Evolutionary conservation across 768 basidiomycete species (phyloP).

Genomic region (Trametes cingulata): DNA sequence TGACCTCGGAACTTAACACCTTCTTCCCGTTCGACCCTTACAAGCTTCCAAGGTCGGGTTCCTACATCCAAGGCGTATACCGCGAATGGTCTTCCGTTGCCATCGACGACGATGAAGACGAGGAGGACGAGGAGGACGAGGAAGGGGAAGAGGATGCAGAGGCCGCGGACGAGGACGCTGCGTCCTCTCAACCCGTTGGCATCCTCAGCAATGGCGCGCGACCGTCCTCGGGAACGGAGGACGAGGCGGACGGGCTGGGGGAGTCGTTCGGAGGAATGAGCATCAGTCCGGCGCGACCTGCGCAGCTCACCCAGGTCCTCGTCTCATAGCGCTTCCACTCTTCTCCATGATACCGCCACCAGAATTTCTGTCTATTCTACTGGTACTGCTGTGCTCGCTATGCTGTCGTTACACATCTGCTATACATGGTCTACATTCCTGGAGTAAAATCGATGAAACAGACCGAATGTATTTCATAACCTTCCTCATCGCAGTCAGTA

Average conservation of each 20-base stretch:
- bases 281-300: slow-evolving; percentile 61
- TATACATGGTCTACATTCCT: not conserved
- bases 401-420: slow-evolving; percentile 1
- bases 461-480: not conserved
- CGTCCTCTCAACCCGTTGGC: slow-evolving; percentile 4
- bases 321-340: not conserved
- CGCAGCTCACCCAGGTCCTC: not conserved
- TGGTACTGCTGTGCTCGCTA: slow-evolving; percentile 1
- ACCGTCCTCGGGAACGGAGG: slow-evolving; percentile 21
- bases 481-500: not conserved
- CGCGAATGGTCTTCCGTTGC: slow-evolving; percentile 89
- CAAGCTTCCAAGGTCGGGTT: slow-evolving; percentile 75
- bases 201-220: slow-evolving; percentile 28
- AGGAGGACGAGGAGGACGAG: slow-evolving; percentile 64
- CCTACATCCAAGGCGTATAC: slow-evolving; percentile 82
- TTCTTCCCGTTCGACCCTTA: slow-evolving; percentile 99
- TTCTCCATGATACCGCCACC: not conserved
- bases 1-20: slow-evolving; percentile 75
- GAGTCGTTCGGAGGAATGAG: slow-evolving; percentile 80
- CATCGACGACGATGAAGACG: slow-evolving; percentile 65
- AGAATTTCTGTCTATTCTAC: not conserved
- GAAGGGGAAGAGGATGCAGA: slow-evolving; percentile 41
- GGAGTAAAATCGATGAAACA: slow-evolving; percentile 5
- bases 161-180: not conserved
- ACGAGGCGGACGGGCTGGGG: slow-evolving; percentile 57